Base-by-base conservation (phyloP, 1,139 yeast genomes). In the Yamadazyma dushanensis region DNA sequence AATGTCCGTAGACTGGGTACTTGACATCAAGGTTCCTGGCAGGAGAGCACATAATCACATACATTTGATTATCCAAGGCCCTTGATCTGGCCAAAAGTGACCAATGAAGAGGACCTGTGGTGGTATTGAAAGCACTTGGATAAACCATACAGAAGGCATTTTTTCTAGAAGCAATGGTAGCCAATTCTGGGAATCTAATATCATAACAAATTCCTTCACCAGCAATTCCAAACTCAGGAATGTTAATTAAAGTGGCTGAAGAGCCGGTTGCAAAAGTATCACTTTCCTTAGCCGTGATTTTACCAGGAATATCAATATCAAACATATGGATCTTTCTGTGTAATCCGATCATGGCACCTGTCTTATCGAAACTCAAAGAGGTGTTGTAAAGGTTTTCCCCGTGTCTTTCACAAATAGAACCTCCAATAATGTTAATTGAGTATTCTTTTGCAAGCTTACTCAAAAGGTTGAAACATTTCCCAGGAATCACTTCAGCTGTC, bases 71-170 rank as follows among this genome's bases (percentile, higher is more conserved):
- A 51, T 87, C 95, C 14, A 88, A 70, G 2, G 96, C 96, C 32
- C 96, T 67, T 0, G 94, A 81, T 17, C 80, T 68, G 2, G 87
- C 95, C 37, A 89, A 62, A 2, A 75, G 58, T 38, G 80, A 80
- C 94, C 96, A 89, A 50, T 89, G 96, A 1, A 92, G 90, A 34
- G 76, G 78, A 1, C 96, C 96, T 0, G 96, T 89, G 46, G 81
- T 76, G 54, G 83, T 74, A 1, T 96, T 88, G 63, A 90, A 89
- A 0, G 96, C 96, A 24, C 94, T 82, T 0, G 96, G 96, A 48
- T 69, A 89, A 3, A 87, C 72, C 33, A 88, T 51, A 25, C 87
- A 61, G 35, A 86, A 72, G 0, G 96, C 94, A 3, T 32, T 66
- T 50, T 10, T 74, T 53, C 37, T 95, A 63, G 39, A 83, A 59